Conservation (phyloP, 2,329 filamentous ascomycete species). For the Ophiostoma novo-ulmi region DNA sequence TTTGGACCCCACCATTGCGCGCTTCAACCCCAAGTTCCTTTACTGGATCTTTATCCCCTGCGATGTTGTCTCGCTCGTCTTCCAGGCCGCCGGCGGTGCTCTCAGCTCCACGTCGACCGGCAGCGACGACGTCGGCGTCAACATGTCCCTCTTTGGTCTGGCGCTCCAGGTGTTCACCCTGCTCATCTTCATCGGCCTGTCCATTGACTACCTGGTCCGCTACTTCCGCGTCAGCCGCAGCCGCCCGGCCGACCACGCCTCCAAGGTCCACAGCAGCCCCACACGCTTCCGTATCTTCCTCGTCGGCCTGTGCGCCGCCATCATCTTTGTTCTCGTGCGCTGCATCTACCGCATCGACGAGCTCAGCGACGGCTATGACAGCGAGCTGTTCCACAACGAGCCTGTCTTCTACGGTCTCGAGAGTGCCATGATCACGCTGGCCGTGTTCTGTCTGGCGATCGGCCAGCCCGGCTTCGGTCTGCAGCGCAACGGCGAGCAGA, state of each 20-base stretch:
- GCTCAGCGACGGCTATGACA: constrained; percentile 56
- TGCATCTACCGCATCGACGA: constrained; percentile 57
- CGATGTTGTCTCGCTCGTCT: constrained; percentile 50
- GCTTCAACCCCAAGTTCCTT: constrained; percentile 39
- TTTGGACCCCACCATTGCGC: constrained; percentile 38
- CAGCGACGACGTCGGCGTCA: constrained; percentile 43
- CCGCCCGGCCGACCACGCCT: background rate
- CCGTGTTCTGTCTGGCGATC: constrained; percentile 26
- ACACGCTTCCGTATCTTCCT: constrained; percentile 41
- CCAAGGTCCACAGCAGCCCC: background rate
- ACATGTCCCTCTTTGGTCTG: constrained; percentile 51
- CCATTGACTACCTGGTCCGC: constrained; percentile 45
- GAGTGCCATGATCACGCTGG: constrained; percentile 35
- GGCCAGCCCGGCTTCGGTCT: constrained; percentile 28
- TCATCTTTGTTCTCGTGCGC: constrained; percentile 55
- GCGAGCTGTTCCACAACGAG: constrained; percentile 49
- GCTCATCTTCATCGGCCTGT: constrained; percentile 46
- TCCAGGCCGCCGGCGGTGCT: constrained; percentile 53
- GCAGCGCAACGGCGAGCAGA: background rate
- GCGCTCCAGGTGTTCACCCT: constrained; percentile 55
- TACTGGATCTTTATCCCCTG: constrained; percentile 48
- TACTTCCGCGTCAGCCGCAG: constrained; percentile 32
- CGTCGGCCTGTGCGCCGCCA: constrained; percentile 47
- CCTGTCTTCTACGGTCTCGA: constrained; percentile 51
- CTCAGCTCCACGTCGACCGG: constrained; percentile 44